Evolutionary conservation across 176 grass and related monocot species (phyloP).

Genomic region (Dactylis glomerata): DNA sequence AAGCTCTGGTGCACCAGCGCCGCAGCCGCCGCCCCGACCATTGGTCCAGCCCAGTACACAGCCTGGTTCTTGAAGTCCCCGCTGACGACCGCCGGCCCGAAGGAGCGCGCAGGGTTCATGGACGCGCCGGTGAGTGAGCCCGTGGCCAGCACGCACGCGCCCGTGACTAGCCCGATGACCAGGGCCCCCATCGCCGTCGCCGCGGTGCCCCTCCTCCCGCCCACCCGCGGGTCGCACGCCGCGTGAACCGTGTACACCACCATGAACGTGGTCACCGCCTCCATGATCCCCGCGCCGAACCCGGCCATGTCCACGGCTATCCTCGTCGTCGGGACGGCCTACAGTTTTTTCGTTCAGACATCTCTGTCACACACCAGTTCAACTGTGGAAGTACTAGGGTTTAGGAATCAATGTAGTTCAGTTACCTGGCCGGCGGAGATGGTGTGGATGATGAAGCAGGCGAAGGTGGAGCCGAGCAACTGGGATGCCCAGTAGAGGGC

Average conservation of each 20-base stretch:
- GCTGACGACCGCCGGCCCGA: slow-evolving; percentile 48
- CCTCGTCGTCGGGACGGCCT: slow-evolving; percentile 46
- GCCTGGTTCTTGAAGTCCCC: slow-evolving; percentile 46
- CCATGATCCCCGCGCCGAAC: neutral
- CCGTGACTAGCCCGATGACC: slow-evolving; percentile 42
- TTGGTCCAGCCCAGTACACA: slow-evolving; percentile 41
- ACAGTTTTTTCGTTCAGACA: neutral
- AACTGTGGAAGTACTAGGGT: neutral
- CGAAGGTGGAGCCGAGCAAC: slow-evolving; percentile 43
- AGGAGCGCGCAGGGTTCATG: slow-evolving; percentile 62
- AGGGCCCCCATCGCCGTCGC: slow-evolving; percentile 13
- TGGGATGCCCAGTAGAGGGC: slow-evolving; percentile 53
- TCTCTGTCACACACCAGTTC: neutral
- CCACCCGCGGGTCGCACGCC: slow-evolving; percentile 17
- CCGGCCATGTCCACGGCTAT: neutral
- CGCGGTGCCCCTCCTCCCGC: neutral
- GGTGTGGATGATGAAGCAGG: slow-evolving; percentile 44
- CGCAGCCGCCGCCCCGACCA: slow-evolving; percentile 38
- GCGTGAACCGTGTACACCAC: slow-evolving; percentile 49
- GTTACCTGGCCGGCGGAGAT: slow-evolving; percentile 39
- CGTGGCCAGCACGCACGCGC: slow-evolving; percentile 47
- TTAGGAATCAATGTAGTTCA: neutral
- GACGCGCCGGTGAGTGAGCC: slow-evolving; percentile 59
- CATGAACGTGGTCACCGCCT: slow-evolving; percentile 38
- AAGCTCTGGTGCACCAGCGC: slow-evolving; percentile 40